These are phyloP conservation scores for Linnemannia elongata DNA, from an alignment of 192 early-diverging fungal species.

Conservation along the genomic window DNA sequence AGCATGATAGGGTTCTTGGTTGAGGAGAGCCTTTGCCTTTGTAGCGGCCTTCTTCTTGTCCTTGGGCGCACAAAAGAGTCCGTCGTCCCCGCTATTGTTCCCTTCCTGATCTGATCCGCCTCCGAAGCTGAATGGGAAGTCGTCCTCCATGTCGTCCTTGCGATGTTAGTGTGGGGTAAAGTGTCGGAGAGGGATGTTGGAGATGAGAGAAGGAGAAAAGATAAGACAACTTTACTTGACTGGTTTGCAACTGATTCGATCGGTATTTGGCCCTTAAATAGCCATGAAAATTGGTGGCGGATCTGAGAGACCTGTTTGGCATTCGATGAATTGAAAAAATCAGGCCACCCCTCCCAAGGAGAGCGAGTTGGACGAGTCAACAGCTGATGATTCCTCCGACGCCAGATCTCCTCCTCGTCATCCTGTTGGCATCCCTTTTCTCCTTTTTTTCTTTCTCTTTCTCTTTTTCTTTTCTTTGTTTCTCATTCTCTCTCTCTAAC, in stretches of 20 bases:
- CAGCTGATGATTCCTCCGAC: conserved; percentile 8
- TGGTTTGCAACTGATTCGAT: not conserved
- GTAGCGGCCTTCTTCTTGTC: not conserved
- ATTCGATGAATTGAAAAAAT: not conserved
- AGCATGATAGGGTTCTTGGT: conserved; percentile 31
- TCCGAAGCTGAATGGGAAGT: conserved; percentile 53
- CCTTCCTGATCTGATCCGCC: conserved; percentile 31
- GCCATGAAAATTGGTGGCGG: not conserved
- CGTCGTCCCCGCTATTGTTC: not conserved
- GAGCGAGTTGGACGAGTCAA: not conserved
- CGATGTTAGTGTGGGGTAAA: not conserved
- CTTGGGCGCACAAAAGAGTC: conserved; percentile 44
- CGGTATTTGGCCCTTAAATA: not conserved
- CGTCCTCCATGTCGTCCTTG: conserved; percentile 19
- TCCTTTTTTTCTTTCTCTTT: not conserved
- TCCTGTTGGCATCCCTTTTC: not conserved
- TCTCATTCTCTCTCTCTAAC: not conserved
- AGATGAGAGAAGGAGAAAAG: not conserved
- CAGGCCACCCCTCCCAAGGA: not conserved
- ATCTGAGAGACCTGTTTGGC: not conserved
- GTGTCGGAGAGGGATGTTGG: not conserved
- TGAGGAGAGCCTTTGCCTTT: conserved; percentile 11
- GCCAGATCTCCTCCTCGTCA: not conserved
- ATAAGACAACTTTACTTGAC: not conserved
- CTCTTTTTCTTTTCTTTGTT: no score